Evolutionary conservation across 2,329 filamentous ascomycete genomes (phyloP), one percentile per base, ranked within the genome.

Genomic region (Thermomyces lanuginosus): DNA sequence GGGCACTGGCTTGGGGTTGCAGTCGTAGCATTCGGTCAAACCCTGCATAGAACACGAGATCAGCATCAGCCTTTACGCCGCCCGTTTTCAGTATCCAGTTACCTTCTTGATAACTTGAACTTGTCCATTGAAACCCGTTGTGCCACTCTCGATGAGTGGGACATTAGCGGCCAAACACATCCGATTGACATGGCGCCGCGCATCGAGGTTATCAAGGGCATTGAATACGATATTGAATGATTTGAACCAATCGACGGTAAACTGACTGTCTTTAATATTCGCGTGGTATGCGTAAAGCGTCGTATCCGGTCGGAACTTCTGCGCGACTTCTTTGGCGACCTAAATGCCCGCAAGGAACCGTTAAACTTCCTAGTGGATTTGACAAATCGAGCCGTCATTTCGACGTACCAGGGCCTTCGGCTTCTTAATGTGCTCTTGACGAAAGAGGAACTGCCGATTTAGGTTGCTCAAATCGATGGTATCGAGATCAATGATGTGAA

Each of bases 381-480:
- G 26, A 20, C 19, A 30, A 18, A 18, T 22, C 12, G 12, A 8
- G 13, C 23, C 4, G 13, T 15, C 16, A 8, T 8, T 22, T 22
- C 20, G 33, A 56, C 71, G 37, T 63, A 89, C 84, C 56, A 92
- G 57, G 27, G 89, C 84, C 51, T 98, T 98, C 1, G 86, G 72
- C 53, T 92, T 92, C 56, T 93, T 95, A 56, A 98, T 95, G 47
- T 98, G 89, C 50, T 95, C 84, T 44, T 86, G 77, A 34, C 84
- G 72, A 54, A 98, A 98, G 24, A 98, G 72, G 45, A 98, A 98
- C 53, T 98, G 89, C 29, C 89, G 79, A 44, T 98, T 98, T 26
- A 98, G 67, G 49, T 98, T 98, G 58, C 83, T 92, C 12, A 98
- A 66, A 49, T 98, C 89, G 57, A 98, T 95, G 1, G 89, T 98